Evolutionary conservation across 495 filamentous ascomycete species (phyloP).

Genomic region (Margaritispora aquatica): DNA sequence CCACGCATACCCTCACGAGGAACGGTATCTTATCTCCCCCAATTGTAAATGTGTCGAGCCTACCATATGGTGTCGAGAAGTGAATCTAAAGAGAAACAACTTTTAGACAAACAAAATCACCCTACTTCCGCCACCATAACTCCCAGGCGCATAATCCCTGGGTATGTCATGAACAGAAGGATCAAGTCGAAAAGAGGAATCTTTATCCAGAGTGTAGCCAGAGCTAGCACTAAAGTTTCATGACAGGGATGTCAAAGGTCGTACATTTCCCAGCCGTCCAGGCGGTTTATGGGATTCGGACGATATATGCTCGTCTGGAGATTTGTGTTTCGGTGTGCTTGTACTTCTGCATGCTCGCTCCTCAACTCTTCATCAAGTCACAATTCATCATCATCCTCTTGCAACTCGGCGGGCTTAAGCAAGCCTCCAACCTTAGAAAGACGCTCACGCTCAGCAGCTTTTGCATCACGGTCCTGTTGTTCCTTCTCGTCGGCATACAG

Average conservation of each 20-base stretch:
- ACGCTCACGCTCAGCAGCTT: conserved; percentile 75
- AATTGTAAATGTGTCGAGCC: conserved; percentile 17
- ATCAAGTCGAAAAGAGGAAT: conserved; percentile 3
- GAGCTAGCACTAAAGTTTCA: background rate
- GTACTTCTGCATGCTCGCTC: conserved; percentile 40
- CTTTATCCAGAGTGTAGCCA: conserved; percentile 8
- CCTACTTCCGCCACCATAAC: conserved; percentile 9
- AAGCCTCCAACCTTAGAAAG: conserved; percentile 89
- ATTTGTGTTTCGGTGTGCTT: background rate
- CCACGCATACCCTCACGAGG: background rate
- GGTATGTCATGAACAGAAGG: conserved; percentile 7
- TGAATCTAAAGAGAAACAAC: conserved; percentile 18
- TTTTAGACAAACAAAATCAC: conserved; percentile 21
- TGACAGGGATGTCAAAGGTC: conserved; percentile 18
- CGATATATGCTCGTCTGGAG: conserved; percentile 1
- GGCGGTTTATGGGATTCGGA: conserved; percentile 2
- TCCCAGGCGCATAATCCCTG: conserved; percentile 12
- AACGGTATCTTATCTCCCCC: conserved; percentile 9
- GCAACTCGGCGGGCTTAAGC: conserved; percentile 84
- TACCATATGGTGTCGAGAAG: conserved; percentile 10
- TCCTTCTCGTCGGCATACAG: conserved; percentile 95
- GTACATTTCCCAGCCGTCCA: conserved; percentile 29
- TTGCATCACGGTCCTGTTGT: conserved; percentile 69
- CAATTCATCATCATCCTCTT: conserved; percentile 78
- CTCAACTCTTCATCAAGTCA: conserved; percentile 71